A percentile compares a stretch with the other conserved stretches of the same genome.
Conservation (phyloP, 768 basidiomycete genomes). For the Solioccasus polychromus region DNA sequence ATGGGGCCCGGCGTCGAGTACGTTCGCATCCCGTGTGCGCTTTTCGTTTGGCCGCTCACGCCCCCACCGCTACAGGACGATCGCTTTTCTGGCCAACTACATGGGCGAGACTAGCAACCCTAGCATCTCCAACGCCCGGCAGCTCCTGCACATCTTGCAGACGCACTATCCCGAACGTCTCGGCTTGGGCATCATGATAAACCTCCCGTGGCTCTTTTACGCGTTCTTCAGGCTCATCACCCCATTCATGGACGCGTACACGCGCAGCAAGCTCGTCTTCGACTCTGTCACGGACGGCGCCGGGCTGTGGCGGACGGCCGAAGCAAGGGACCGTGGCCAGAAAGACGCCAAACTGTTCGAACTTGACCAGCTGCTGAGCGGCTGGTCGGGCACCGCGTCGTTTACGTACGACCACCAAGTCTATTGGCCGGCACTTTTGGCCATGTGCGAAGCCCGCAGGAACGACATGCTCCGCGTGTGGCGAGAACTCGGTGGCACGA, state of each 20-base stretch:
- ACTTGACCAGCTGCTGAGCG: conserved; percentile 63
- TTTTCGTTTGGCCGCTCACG: neutral
- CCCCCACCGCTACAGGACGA: conserved; percentile 52
- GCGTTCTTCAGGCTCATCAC: conserved; percentile 75
- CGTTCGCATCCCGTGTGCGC: conserved; percentile 22
- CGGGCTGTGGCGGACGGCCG: conserved; percentile 28
- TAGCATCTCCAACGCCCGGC: conserved; percentile 36
- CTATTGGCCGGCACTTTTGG: conserved; percentile 70
- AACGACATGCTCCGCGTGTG: conserved; percentile 56
- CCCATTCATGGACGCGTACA: conserved; percentile 83
- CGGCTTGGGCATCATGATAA: conserved; percentile 67
- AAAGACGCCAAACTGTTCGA: conserved; percentile 47
- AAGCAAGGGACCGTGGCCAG: conserved; percentile 16
- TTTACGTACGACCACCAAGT: conserved; percentile 73
- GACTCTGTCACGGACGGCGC: conserved; percentile 46
- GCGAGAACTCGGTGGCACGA: conserved; percentile 60
- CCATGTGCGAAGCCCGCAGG: conserved; percentile 50
- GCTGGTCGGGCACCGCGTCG: conserved; percentile 77
- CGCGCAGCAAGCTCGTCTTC: conserved; percentile 71
- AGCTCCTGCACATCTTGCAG: conserved; percentile 64
- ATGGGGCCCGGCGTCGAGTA: conserved; percentile 84
- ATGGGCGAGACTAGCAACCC: conserved; percentile 66
- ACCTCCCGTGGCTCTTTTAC: conserved; percentile 76
- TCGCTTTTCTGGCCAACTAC: conserved; percentile 75
- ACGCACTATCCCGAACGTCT: conserved; percentile 87